Base-by-base conservation (phyloP, 176 grass and related monocot genomes). In the Bolboschoenus planiculmis region DNA sequence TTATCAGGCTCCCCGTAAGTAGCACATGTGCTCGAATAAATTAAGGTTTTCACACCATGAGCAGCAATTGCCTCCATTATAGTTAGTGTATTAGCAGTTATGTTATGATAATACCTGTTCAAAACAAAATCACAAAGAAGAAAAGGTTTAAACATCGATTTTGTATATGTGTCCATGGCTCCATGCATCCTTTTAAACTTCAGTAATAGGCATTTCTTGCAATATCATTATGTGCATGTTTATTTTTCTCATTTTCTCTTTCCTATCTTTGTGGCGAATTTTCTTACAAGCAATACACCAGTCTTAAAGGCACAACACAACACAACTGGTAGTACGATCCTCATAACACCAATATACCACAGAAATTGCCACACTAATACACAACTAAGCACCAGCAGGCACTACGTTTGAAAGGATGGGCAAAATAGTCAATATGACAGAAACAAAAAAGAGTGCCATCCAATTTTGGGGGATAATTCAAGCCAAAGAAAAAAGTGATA, bases 81-180 rank as follows among this genome's bases (percentile, higher is more conserved):
- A 56, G 85, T 88, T 64, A 97, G 74, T 9, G 92, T 97, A 66
- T 94, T 97, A 83, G 95, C 81, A 58, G 95, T 94, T 90, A 97
- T 97, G 87, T 97, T 97, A 83, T 97, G 95, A 82, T 98, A 98
- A 71, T 97, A 97, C 88, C 95, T 97, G 79, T 89, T 58, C 81
- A 50, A 82, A n/a, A 62, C 34, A 87, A 58, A 67, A 46, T 89
- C 35, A 50, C 43, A 29, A 74, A 74, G 24, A 51, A 77, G 3
- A 53, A 31, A 33, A 53, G 24, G 26, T 77, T 53, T 40, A 64
- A 73, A 10, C 24, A 77, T 20, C 34, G 26, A 77, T 77, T 9
- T 34, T 53, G n/a, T n/a, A 50, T 75, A 75, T 31, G 11, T 51
- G 43, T 26, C 13, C 21, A 70, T 46, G 21, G 21, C 68, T 73